phyloP scores from a whole-genome alignment of 1,139 yeast genomes.

The Wickerhamomyces sp. region DNA sequence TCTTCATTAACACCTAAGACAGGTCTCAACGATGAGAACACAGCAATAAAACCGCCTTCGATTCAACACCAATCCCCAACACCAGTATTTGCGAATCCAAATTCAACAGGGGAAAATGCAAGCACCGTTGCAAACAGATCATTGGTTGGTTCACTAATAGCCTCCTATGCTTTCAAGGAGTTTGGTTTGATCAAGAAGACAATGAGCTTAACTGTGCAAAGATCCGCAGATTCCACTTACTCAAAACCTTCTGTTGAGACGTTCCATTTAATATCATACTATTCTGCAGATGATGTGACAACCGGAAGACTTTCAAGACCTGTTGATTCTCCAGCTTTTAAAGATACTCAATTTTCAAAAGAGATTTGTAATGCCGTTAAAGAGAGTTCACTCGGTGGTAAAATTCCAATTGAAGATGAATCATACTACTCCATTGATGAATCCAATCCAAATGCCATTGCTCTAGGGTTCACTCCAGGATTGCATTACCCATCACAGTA shows the following conservation, averaged over 20 bases:
- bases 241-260: slow-evolving; percentile 34
- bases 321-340: slow-evolving; percentile 44
- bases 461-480: slow-evolving; percentile 22
- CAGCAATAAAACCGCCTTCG: too few species aligned
- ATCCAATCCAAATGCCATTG: slow-evolving; percentile 32
- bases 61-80: too few species aligned
- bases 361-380: slow-evolving; percentile 57
- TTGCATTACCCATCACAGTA: slow-evolving; percentile 16
- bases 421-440: slow-evolving; percentile 46
- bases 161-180: slow-evolving; percentile 64
- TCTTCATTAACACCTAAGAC: neutral
- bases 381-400: slow-evolving; percentile 55
- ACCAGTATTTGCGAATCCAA: slow-evolving; percentile 1
- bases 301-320: slow-evolving; percentile 57
- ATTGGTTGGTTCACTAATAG: slow-evolving; percentile 51
- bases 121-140: slow-evolving; percentile 24
- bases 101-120: slow-evolving; percentile 6
- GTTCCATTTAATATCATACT: slow-evolving; percentile 76
- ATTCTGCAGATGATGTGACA: slow-evolving; percentile 67
- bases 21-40: neutral
- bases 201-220: slow-evolving; percentile 48
- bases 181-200: slow-evolving; percentile 83
- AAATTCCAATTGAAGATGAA: slow-evolving; percentile 46
- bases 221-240: slow-evolving; percentile 14
- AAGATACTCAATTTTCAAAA: slow-evolving; percentile 47